Base-by-base conservation (phyloP, 2,329 filamentous ascomycete species). In the Epicoccum sorghinum region DNA sequence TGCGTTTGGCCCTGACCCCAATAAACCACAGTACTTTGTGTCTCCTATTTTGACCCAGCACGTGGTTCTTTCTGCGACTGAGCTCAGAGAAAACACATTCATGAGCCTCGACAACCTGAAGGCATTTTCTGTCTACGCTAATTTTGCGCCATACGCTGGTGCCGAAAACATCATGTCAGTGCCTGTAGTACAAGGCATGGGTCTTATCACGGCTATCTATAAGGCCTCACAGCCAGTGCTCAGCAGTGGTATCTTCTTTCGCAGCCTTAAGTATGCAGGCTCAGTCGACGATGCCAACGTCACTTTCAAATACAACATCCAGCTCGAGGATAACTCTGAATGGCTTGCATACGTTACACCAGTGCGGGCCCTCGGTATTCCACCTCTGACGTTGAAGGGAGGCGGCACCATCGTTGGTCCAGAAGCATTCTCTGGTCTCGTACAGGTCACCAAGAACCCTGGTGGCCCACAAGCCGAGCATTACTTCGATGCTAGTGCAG, bases 131-230 rank as follows among this genome's bases (percentile, higher is more conserved):
- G 82, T 80, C 3, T 86, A 90, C 62, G 86, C 90, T 36, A 88
- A 90, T 42, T 78, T 98, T 29, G 83, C 80, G 46, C 80, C 83
- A 3, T 78, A 80, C 29, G 68, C 74, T 23, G 78, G 78, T 8
- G 81, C 83, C 6, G 70, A 78, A 0, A 83, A 88, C 1, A 77
- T 85, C 0, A 82, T 98, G 39, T 87, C 85, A 0, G 89, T 96
- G 59, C 92, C 93, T 0, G 71, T 96, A 7, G 86, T 96, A 0
- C 93, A 98, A 70, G 95, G 95, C 14, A 95, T 96, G 86, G 90
- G 86, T 0, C 95, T 92, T 64, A 81, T 96, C 18, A 97, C 93
- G 3, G 92, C 82, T 0, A 73, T 90, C 25, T 98, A 93, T 75
- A 82, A 82, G 51, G 85, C 84, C 24, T 81, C 86, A 0, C 87